Base-by-base conservation (phyloP, 208 protist genomes). In the Leptomonas seymouri region DNA sequence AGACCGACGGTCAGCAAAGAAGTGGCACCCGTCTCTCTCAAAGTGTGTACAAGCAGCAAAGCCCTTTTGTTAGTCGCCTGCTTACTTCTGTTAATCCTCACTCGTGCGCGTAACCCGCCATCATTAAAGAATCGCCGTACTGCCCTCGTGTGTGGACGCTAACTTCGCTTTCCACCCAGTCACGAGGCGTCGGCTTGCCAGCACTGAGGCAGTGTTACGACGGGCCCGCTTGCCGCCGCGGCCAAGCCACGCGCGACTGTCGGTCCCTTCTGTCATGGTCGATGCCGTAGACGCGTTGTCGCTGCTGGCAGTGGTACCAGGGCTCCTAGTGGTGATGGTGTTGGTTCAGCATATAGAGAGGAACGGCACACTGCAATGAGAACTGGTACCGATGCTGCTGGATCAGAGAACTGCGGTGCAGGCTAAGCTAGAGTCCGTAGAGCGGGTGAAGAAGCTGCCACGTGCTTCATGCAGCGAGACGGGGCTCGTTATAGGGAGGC, bases 41-140 rank as follows among this genome's bases (percentile, higher is more conserved):
- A n/a, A n/a, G n/a, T n/a, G n/a, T n/a, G n/a, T n/a, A n/a, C n/a
- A n/a, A n/a, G n/a, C n/a, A n/a, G n/a, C n/a, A n/a, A n/a, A n/a
- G n/a, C n/a, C n/a, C n/a, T n/a, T n/a, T n/a, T n/a, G n/a, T n/a
- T n/a, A n/a, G n/a, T n/a, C n/a, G n/a, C n/a, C n/a, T n/a, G n/a
- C n/a, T n/a, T n/a, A n/a, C n/a, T n/a, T n/a, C n/a, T n/a, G n/a
- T n/a, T n/a, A n/a, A n/a, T n/a, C n/a, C n/a, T n/a, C n/a, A n/a
- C n/a, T n/a, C n/a, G n/a, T n/a, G n/a, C n/a, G n/a, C n/a, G n/a
- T n/a, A n/a, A n/a, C n/a, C n/a, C n/a, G n/a, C n/a, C n/a, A 66
- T 31, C 70, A 69, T 65, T 50, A 53, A 41, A 76, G 36, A 53
- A 54, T 20, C 14, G 51, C 61, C 25, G 64, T 65, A 72, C 60